Evolutionary conservation across 129 eudicot genomes (phyloP).

Genomic region (Tanacetum coccineum): DNA sequence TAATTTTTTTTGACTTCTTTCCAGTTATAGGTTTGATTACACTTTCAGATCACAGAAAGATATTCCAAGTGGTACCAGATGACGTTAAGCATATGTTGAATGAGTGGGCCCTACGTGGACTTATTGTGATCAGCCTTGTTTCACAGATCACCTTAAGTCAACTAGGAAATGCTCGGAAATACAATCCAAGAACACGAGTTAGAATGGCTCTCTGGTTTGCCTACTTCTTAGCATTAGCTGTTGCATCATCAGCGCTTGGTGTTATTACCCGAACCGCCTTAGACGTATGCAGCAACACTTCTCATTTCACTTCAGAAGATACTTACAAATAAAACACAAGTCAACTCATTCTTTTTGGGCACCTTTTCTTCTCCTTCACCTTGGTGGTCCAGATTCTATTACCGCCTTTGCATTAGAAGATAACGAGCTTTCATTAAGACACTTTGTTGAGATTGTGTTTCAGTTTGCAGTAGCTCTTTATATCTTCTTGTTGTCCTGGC

Average conservation of each 20-base stretch:
- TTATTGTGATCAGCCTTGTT: no score
- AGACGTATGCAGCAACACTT: slow-evolving; percentile 24
- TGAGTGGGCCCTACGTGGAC: no score
- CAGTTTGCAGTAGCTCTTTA: slow-evolving; percentile 41
- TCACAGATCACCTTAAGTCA: no score
- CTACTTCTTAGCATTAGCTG: slow-evolving; percentile 41
- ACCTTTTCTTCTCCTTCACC: slow-evolving; percentile 58
- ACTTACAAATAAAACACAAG: neutral
- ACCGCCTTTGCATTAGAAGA: slow-evolving; percentile 66
- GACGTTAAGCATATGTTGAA: no score
- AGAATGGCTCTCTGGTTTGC: slow-evolving; percentile 44
- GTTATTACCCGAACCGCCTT: slow-evolving; percentile 33
- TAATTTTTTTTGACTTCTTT: slow-evolving; percentile 1
- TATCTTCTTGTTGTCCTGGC: slow-evolving; percentile 43
- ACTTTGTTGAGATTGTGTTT: slow-evolving; percentile 26
- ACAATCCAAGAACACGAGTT: no score
- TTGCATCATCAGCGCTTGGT: slow-evolving; percentile 42
- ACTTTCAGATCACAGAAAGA: no score
- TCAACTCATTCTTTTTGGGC: slow-evolving; percentile 61
- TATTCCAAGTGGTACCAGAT: no score
- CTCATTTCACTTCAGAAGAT: slow-evolving; percentile 8
- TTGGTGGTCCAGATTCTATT: slow-evolving; percentile 61
- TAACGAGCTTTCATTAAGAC: slow-evolving; percentile 57
- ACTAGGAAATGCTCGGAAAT: no score
- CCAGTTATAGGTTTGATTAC: no score